Conservation (phyloP, 768 basidiomycete genomes). For the Suillus clintonianus region DNA sequence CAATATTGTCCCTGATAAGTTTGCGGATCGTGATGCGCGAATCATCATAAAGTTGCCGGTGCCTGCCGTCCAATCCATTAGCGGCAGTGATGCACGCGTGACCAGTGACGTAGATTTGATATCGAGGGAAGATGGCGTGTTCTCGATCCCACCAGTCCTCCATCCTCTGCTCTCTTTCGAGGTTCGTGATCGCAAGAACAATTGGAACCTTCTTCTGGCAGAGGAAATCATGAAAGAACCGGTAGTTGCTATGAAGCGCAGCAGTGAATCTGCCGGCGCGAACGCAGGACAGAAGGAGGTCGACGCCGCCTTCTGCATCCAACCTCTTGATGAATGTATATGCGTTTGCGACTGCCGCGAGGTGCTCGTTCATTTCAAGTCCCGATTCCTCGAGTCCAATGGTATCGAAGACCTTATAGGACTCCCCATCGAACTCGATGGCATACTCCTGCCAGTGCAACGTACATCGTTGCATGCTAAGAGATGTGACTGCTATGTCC, state of each 20-base stretch:
- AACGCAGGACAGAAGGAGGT: constrained; percentile 32
- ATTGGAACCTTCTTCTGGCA: constrained; percentile 32
- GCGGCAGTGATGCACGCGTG: constrained; percentile 1
- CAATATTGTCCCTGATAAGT: background rate
- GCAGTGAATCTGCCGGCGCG: background rate
- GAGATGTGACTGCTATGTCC: constrained; percentile 30
- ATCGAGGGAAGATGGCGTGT: background rate
- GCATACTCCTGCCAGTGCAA: constrained; percentile 31
- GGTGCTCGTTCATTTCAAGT: constrained; percentile 25
- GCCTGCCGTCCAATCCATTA: background rate
- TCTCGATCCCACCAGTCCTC: constrained; percentile 33
- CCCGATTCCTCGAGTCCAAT: constrained; percentile 32
- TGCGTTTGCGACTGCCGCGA: constrained; percentile 32
- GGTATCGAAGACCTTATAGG: constrained; percentile 36
- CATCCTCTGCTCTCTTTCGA: constrained; percentile 32
- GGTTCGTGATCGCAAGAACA: constrained; percentile 39
- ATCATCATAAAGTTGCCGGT: background rate
- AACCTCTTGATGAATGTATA: constrained; percentile 36
- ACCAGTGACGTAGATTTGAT: background rate
- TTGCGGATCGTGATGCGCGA: background rate
- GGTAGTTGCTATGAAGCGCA: background rate
- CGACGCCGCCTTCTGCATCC: constrained; percentile 35
- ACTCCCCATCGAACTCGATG: constrained; percentile 15
- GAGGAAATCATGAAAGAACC: constrained; percentile 22
- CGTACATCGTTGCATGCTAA: constrained; percentile 34